These are phyloP conservation scores for Phyllosticta ampelicida DNA, from an alignment of 2,329 filamentous ascomycete genomes.

Conservation along the genomic window DNA sequence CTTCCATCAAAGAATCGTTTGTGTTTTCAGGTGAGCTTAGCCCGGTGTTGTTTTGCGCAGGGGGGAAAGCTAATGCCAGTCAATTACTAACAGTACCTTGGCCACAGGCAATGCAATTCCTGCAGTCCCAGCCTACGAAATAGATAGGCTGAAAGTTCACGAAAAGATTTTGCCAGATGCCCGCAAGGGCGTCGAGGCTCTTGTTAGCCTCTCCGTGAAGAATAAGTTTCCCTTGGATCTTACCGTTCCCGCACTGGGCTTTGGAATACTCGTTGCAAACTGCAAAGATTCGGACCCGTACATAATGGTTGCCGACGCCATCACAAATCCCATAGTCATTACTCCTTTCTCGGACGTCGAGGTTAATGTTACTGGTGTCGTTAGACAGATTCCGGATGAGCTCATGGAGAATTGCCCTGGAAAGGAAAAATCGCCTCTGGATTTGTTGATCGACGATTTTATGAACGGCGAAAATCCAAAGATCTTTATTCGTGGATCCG, in stretches of 20 bases:
- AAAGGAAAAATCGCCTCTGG: slow-evolving; percentile 69
- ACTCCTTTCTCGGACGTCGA: slow-evolving; percentile 56
- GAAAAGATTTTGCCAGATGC: slow-evolving; percentile 51
- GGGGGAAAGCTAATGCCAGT: slow-evolving; percentile 39
- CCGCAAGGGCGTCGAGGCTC: slow-evolving; percentile 62
- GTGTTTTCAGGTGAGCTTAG: slow-evolving; percentile 73
- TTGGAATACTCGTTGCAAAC: slow-evolving; percentile 75
- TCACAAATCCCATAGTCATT: slow-evolving; percentile 56
- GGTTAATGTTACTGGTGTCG: slow-evolving; percentile 59
- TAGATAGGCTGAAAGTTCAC: slow-evolving; percentile 67
- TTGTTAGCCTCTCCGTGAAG: slow-evolving; percentile 59
- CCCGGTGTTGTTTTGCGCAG: slow-evolving; percentile 45
- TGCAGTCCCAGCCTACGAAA: slow-evolving; percentile 67
- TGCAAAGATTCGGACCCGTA: slow-evolving; percentile 61
- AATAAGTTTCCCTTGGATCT: slow-evolving; percentile 74
- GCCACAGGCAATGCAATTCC: slow-evolving; percentile 52
- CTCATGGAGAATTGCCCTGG: slow-evolving; percentile 66
- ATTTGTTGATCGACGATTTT: slow-evolving; percentile 69
- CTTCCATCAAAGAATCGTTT: slow-evolving; percentile 62
- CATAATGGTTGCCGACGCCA: slow-evolving; percentile 69
- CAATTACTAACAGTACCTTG: slow-evolving; percentile 11
- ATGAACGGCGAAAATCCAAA: slow-evolving; percentile 69
- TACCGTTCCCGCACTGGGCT: slow-evolving; percentile 66
- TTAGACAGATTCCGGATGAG: slow-evolving; percentile 62
- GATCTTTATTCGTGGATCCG: slow-evolving; percentile 72